Evolutionary conservation across 169 alveolate genomes (phyloP).

Genomic region (Cryptosporidium sp.): DNA sequence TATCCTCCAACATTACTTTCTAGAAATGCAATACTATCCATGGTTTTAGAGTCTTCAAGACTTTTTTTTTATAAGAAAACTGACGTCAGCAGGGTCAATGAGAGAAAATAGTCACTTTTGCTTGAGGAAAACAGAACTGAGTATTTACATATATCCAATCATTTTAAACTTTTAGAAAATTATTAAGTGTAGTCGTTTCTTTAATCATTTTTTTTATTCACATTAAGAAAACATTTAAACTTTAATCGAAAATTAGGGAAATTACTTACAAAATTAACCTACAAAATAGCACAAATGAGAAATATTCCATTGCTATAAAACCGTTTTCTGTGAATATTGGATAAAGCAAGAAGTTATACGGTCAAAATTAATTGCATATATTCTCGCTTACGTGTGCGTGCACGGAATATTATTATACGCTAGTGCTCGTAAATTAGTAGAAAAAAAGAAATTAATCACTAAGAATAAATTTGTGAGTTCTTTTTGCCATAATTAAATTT

Average conservation of each 20-base stretch:
- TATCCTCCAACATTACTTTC: not conserved
- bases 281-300: conserved; percentile 3
- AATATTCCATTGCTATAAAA: not conserved
- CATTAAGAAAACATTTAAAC: not conserved
- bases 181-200: not conserved
- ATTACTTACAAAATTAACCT: conserved; percentile 23
- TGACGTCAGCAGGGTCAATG: not conserved
- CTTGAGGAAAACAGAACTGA: not conserved
- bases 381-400: not conserved
- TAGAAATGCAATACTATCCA: not conserved
- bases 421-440: not conserved
- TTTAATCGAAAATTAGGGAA: conserved; percentile 21
- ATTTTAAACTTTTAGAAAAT: not conserved
- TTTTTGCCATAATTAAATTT: too few relatives aligned
- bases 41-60: not conserved
- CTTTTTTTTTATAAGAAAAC: not conserved
- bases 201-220: not conserved
- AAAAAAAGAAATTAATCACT: not conserved
- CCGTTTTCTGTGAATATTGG: not conserved
- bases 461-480: too few relatives aligned
- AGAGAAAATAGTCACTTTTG: not conserved
- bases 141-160: not conserved
- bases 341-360: not conserved
- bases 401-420: too few relatives aligned
- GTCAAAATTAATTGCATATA: not conserved